Conservation (phyloP, 768 basidiomycete genomes). For the Ephemerocybe angulata region DNA sequence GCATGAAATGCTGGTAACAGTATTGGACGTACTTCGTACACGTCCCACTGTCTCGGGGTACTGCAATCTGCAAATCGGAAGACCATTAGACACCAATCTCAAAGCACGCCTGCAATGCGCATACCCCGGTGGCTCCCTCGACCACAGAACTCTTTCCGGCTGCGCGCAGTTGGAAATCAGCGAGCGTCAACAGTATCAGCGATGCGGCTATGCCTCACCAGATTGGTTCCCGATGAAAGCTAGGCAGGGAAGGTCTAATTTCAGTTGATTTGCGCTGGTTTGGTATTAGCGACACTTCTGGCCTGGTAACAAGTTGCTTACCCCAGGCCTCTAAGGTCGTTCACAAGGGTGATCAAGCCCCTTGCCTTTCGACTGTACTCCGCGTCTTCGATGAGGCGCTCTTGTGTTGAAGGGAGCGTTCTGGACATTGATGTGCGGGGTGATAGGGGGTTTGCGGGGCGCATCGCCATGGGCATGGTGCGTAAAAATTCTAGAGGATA, state of each 20-base stretch:
- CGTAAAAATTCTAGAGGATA: no score
- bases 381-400: no score
- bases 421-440: no score
- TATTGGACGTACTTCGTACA: slow-evolving; percentile 44
- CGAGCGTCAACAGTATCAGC: not conserved
- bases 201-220: slow-evolving; percentile 29
- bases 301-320: not conserved
- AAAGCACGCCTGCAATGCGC: slow-evolving; percentile 14
- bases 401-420: no score
- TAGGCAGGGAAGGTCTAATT: slow-evolving; percentile 45
- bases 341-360: not conserved
- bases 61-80: slow-evolving; percentile 42
- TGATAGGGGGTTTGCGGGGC: no score
- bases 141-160: slow-evolving; percentile 61
- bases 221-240: slow-evolving; percentile 57
- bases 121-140: slow-evolving; percentile 55
- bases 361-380: slow-evolving; percentile 1
- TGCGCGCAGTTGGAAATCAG: slow-evolving; percentile 14
- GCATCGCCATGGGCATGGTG: no score
- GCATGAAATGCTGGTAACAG: not conserved
- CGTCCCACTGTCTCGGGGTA: slow-evolving; percentile 59
- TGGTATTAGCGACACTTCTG: not conserved
- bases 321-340: slow-evolving; percentile 7
- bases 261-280: slow-evolving; percentile 10
- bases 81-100: not conserved